phyloP scores from a whole-genome alignment of 306 rosid species.

The Medicago arabica region DNA sequence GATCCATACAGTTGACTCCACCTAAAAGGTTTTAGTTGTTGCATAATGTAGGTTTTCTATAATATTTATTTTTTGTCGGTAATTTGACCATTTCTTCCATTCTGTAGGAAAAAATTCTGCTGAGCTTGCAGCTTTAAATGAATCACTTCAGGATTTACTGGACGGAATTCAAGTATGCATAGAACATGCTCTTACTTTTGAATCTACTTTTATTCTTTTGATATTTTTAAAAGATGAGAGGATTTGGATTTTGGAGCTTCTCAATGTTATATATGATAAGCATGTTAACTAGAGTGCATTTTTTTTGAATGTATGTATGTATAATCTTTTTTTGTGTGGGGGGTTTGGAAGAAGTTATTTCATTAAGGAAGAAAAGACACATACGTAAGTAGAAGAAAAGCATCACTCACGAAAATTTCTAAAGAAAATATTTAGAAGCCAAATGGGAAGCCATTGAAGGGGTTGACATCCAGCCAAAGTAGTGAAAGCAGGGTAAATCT shows the following conservation, averaged over 20 bases:
- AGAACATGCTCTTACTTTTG: slow-evolving; percentile 23
- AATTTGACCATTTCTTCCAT: slow-evolving; percentile 33
- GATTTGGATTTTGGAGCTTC: slow-evolving; percentile 18
- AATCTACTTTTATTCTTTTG: slow-evolving; percentile 36
- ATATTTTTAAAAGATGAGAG: slow-evolving; percentile 37
- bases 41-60: slow-evolving; percentile 14
- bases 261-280: slow-evolving; percentile 7
- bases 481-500: not conserved
- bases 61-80: slow-evolving; percentile 19
- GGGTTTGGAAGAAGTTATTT: not conserved
- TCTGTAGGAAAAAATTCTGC: slow-evolving; percentile 75
- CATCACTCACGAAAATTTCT: not conserved
- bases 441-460: slow-evolving; percentile 17
- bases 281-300: not conserved
- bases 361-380: not conserved
- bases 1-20: not conserved
- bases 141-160: slow-evolving; percentile 91
- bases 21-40: slow-evolving; percentile 3
- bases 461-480: slow-evolving; percentile 6
- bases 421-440: slow-evolving; percentile 13
- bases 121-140: slow-evolving; percentile 90
- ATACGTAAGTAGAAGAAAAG: not conserved
- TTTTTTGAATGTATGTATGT: not conserved
- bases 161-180: slow-evolving; percentile 90
- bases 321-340: not conserved